phyloP scores from a whole-genome alignment of 257 asterid species.

The Avicennia marina region DNA sequence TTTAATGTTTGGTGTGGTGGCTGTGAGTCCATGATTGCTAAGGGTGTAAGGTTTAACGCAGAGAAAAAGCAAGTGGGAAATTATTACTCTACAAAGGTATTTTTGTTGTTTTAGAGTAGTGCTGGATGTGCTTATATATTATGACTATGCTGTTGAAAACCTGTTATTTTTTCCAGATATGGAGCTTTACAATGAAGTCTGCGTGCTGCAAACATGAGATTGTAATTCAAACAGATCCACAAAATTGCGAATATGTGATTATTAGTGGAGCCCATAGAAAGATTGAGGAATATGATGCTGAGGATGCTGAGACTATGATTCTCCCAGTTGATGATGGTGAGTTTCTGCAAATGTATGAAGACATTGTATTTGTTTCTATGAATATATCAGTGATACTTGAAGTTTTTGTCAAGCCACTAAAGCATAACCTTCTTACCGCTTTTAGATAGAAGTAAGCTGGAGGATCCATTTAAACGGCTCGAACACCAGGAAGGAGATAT shows the following conservation, averaged over 20 bases:
- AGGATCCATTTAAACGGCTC: constrained; percentile 83
- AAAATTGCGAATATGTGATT: constrained; percentile 44
- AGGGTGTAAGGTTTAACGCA: constrained; percentile 98
- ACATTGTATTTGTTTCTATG: not conserved
- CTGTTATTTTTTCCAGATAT: constrained; percentile 50
- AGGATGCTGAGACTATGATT: constrained; percentile 86
- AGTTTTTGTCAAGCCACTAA: not conserved
- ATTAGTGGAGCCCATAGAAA: constrained; percentile 79
- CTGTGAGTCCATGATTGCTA: constrained; percentile 90
- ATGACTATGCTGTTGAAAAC: not conserved
- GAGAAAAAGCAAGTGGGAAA: constrained; percentile 99
- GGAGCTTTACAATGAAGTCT: constrained; percentile 94
- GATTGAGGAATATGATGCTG: constrained; percentile 84
- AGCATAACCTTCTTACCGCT: not conserved
- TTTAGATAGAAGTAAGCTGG: constrained; percentile 67
- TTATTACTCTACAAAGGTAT: constrained; percentile 89
- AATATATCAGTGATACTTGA: not conserved
- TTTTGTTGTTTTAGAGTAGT: not conserved
- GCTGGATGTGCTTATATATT: not conserved
- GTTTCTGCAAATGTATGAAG: constrained; percentile 1
- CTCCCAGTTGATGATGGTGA: constrained; percentile 84
- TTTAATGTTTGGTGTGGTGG: constrained; percentile 98
- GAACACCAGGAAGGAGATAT: constrained; percentile 93
- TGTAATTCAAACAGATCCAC: constrained; percentile 22
- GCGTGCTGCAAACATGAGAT: constrained; percentile 95